Percentiles rank a stretch among this genome's conserved stretches.
These are phyloP conservation scores for Phytophthora idaei DNA, from an alignment of 352 stramenopile species.

Conservation along the genomic window DNA sequence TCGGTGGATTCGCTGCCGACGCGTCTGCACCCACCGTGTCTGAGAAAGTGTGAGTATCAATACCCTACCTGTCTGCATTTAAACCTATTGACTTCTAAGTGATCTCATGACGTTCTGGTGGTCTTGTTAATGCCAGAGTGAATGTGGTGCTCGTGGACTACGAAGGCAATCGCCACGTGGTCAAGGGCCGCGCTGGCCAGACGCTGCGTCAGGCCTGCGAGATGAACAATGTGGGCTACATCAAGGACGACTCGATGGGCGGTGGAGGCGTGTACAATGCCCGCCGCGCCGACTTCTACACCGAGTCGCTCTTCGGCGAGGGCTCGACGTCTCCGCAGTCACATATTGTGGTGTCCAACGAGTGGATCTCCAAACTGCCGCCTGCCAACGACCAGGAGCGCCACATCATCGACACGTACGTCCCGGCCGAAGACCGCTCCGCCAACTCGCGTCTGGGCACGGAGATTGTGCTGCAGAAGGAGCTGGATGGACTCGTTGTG, in stretches of 20 bases:
- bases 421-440: constrained; percentile 80
- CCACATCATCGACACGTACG: constrained; percentile 81
- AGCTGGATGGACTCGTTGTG: constrained; percentile 88
- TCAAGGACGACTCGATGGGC: constrained; percentile 89
- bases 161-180: constrained; percentile 86
- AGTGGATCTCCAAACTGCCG: constrained; percentile 85
- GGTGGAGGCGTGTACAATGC: constrained; percentile 74
- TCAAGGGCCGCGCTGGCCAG: constrained; percentile 82
- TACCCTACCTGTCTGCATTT: neutral
- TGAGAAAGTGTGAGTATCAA: constrained; percentile 61
- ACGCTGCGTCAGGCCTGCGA: constrained; percentile 84
- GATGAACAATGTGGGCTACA: constrained; percentile 70
- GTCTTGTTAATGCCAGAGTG: constrained; percentile 48
- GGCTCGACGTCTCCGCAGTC: constrained; percentile 81
- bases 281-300: constrained; percentile 80
- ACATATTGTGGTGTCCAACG: constrained; percentile 88
- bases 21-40: constrained; percentile 48
- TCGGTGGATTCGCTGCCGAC: constrained; percentile 56
- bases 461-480: constrained; percentile 88
- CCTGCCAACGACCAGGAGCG: constrained; percentile 71
- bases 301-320: constrained; percentile 89
- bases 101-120: constrained; percentile 14
- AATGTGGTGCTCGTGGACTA: constrained; percentile 89
- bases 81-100: neutral
- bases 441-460: constrained; percentile 85